Base-by-base conservation (phyloP, 805 yeast species). In the Candida coleopterorum region DNA sequence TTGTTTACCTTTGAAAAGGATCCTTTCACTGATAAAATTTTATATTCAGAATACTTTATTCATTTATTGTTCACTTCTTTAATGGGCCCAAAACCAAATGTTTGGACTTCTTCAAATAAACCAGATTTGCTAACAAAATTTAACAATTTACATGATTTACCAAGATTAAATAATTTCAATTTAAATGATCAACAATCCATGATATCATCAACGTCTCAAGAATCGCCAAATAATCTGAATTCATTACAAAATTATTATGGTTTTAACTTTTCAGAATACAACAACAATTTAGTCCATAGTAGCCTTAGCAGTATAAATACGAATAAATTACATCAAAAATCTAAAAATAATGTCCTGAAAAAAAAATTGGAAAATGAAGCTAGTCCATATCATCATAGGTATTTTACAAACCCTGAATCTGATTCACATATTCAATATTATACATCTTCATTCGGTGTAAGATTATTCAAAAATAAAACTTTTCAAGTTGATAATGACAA, bases 401-500 rank as follows among this genome's bases (percentile, higher is more conserved):
- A 74, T 50, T 87, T 87, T 61, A 79, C 90, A 4, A 89, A 89
- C 49, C 97, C 97, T 0, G 94, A 84, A 51, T 83, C 94, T 0
- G 90, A 84, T 45, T 69, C 95, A 0, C 85, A 79, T 51, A 56
- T 75, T 7, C 97, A 89, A 53, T 88, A 88, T 53, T 88, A 81
- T 52, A 79, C 75, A 4, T 75, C 89, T 0, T 48, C 61, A 17
- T 62, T 57, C 9, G 96, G 96, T 1, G 68, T 85, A 2, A 60
- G 95, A 14, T 48, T 85, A 3, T 75, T 75, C 45, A 53, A 64
- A 29, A 52, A 72, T 31, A 68, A 67, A 39, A 46, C 48, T 5
- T 68, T 72, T 41, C 58, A 56, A 9, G 38, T 44, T 4, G 33
- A 43, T 2, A 29, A 39, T 9, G 44, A 31, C 18, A 37, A 49